Percentiles rank a stretch among this genome's conserved stretches.
These are phyloP conservation scores for Populus hybrid DNA, from an alignment of 441 rosid genomes.

Conservation along the genomic window DNA sequence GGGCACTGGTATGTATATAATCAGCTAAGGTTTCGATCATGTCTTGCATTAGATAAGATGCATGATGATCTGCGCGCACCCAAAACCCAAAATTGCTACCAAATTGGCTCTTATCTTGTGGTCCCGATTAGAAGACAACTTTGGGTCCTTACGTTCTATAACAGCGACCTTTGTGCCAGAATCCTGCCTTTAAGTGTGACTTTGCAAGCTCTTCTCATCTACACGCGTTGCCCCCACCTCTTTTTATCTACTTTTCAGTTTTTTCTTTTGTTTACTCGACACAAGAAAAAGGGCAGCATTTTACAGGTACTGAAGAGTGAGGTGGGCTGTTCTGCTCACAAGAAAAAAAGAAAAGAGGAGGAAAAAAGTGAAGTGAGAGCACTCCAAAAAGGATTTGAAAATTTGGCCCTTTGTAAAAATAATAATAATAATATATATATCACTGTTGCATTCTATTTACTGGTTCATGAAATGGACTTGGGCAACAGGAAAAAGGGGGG, in stretches of 20 bases:
- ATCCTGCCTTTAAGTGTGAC: neutral
- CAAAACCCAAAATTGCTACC: neutral
- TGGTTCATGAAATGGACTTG: neutral
- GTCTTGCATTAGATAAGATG: neutral
- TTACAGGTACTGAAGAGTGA: neutral
- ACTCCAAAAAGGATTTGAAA: neutral
- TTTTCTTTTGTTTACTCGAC: neutral
- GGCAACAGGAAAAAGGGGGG: neutral
- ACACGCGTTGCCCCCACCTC: conserved; percentile 9
- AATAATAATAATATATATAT: too few species aligned
- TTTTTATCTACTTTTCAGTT: neutral
- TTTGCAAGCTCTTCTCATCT: conserved; percentile 3
- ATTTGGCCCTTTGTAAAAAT: neutral
- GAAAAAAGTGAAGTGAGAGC: too few species aligned
- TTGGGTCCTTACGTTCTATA: neutral
- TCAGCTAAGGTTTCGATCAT: neutral
- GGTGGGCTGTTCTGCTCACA: neutral
- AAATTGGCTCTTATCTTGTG: neutral
- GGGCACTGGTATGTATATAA: neutral
- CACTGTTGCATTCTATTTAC: neutral
- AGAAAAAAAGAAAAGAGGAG: neutral
- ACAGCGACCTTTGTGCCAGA: neutral
- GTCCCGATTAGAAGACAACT: neutral
- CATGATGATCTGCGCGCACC: too few species aligned
- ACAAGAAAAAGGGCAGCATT: neutral